phyloP scores from a whole-genome alignment of 306 rosid genomes.

The Sindora glabra region DNA sequence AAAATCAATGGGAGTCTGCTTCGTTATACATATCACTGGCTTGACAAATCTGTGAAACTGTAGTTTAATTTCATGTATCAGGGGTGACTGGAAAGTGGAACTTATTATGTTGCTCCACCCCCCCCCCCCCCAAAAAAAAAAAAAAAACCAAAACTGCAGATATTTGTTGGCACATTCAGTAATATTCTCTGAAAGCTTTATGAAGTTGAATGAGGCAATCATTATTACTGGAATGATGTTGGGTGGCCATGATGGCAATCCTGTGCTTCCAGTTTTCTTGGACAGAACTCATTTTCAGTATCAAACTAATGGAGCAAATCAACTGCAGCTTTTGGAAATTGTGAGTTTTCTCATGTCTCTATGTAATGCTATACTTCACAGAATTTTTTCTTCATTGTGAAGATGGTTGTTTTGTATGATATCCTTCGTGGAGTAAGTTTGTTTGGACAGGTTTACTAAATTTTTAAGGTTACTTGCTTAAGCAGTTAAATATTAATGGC shows the following conservation, averaged over 20 bases:
- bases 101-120: constrained; percentile 12
- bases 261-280: constrained; percentile 62
- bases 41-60: too few species aligned
- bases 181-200: constrained; percentile 5
- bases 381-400: too few species aligned
- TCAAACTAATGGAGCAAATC: constrained; percentile 61
- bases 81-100: too few species aligned
- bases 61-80: too few species aligned
- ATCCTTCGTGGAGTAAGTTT: constrained; percentile 5
- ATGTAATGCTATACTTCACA: neutral
- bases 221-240: constrained; percentile 40
- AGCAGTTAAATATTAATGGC: too few species aligned
- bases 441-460: neutral
- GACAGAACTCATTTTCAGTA: constrained; percentile 49
- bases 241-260: constrained; percentile 64
- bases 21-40: too few species aligned
- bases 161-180: constrained; percentile 12
- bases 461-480: neutral
- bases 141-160: too few species aligned
- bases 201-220: constrained; percentile 12
- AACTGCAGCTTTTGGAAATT: constrained; percentile 71
- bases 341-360: constrained; percentile 40
- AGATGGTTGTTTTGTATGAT: constrained; percentile 7
- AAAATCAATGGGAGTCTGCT: too few species aligned
- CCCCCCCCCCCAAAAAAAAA: too few species aligned